These are phyloP conservation scores for Fusarium pseudograminearum DNA, from an alignment of 2,329 filamentous ascomycete species.

Conservation along the genomic window DNA sequence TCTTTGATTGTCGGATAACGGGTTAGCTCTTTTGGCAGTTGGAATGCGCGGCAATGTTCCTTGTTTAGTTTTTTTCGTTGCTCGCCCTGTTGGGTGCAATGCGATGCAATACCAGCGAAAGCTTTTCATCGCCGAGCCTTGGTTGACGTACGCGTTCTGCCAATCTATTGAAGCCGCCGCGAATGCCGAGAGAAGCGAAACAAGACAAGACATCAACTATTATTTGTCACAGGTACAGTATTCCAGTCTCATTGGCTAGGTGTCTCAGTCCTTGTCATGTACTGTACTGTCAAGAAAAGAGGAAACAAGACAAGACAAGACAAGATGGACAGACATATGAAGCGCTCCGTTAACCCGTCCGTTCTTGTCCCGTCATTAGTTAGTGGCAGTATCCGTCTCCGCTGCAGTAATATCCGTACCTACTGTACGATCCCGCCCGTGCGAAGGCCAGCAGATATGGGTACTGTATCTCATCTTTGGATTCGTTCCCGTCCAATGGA, in stretches of 20 bases:
- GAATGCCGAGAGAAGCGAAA: constrained; percentile 16
- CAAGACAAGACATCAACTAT: constrained; percentile 1
- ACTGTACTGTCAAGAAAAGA: background rate
- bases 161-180: constrained; percentile 1
- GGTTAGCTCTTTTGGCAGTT: constrained; percentile 16
- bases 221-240: constrained; percentile 8
- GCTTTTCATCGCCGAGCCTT: background rate
- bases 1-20: constrained; percentile 8
- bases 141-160: background rate
- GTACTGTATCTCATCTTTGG: background rate
- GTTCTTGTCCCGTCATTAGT: constrained; percentile 39
- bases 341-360: constrained; percentile 37
- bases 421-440: constrained; percentile 36
- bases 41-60: constrained; percentile 28
- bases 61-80: constrained; percentile 1
- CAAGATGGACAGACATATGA: background rate
- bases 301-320: background rate
- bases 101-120: constrained; percentile 5
- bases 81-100: background rate
- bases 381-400: constrained; percentile 34
- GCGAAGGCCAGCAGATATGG: constrained; percentile 17
- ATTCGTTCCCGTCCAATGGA: background rate
- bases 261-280: background rate
- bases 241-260: background rate
- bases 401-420: constrained; percentile 13